These are phyloP conservation scores for Trypanosoma theileri DNA, from an alignment of 208 protist genomes.

Conservation along the genomic window DNA sequence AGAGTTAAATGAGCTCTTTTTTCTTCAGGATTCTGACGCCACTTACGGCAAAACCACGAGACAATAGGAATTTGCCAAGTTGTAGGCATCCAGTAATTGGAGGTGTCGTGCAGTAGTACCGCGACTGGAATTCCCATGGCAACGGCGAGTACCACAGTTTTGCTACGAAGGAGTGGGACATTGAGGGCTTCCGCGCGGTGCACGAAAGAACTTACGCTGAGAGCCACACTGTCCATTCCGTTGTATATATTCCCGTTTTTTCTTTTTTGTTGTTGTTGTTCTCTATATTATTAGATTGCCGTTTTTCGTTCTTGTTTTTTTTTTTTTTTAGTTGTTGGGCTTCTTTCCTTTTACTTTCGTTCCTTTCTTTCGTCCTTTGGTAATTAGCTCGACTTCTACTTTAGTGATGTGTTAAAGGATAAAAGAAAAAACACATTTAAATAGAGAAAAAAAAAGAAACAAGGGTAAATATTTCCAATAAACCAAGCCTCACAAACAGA, in stretches of 20 bases:
- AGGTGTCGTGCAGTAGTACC: slow-evolving; percentile 79
- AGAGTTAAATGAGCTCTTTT: slow-evolving; percentile 54
- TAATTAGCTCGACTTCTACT: too few species aligned
- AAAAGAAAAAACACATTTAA: too few species aligned
- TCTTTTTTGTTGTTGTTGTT: slow-evolving; percentile 11
- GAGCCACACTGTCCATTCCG: slow-evolving; percentile 65
- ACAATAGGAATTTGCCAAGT: slow-evolving; percentile 53
- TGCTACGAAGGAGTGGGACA: slow-evolving; percentile 55
- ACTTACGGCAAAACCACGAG: slow-evolving; percentile 76
- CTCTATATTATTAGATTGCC: neutral
- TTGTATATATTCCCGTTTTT: neutral
- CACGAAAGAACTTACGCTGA: slow-evolving; percentile 69
- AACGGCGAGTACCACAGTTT: slow-evolving; percentile 56
- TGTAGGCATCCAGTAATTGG: slow-evolving; percentile 75
- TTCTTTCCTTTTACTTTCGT: too few species aligned
- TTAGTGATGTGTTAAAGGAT: too few species aligned
- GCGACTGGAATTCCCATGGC: slow-evolving; percentile 70
- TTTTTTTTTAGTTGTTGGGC: neutral
- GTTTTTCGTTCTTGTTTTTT: slow-evolving; percentile 10
- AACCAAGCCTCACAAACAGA: too few species aligned
- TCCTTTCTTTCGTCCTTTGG: too few species aligned
- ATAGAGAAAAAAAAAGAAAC: too few species aligned
- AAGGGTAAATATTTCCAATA: too few species aligned
- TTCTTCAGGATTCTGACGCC: slow-evolving; percentile 57
- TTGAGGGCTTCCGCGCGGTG: slow-evolving; percentile 64